Evolutionary conservation across 257 asterid species (phyloP), one percentile per base, ranked within the genome.

Genomic region (Gynochthodes officinalis): DNA sequence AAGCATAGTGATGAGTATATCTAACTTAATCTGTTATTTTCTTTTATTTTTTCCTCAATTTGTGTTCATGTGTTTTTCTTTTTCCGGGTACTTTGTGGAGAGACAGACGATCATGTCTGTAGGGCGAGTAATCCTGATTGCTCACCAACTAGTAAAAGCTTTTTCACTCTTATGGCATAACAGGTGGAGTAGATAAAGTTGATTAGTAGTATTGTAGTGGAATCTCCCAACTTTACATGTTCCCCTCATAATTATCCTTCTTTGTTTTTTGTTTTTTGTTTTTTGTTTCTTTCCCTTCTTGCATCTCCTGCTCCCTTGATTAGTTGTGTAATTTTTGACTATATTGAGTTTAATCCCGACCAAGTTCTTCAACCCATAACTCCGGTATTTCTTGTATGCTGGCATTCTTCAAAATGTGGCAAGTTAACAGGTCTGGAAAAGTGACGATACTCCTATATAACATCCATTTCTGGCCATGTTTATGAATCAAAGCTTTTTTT

Each of bases 111-210:
- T 52, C 65, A 42, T 79, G 80, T 72, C 73, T 74, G 76, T 72
- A 62, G 67, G 70, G 61, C 75, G 59, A n/a, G n/a, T n/a, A 58
- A 72, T 75, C 71, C 49, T 75, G 87, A 84, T 88, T 70, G 70
- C 87, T 86, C 79, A 86, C 89, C 89, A 76, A 83, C 85, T 78
- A 62, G 77, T 75, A 75, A 82, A 77, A 30, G 59, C 69, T 23
- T 68, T 59, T 65, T 69, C 64, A 62, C 42, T 39, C 6, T 65
- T 74, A 72, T 75, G 83, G 79, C 65, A 68, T 67, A 70, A 74
- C 70, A 76, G 63, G 74, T 30, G 62, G 74, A 77, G 78, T 33
- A 69, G 81, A 60, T 62, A 82, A 82, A 81, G 73, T 80, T 77
- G 79, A 78, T 74, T 80, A 67, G 70, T 49, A 37, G 80, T 74